phyloP scores from a whole-genome alignment of 495 filamentous ascomycete genomes.

The Penicillium maclennaniae region DNA sequence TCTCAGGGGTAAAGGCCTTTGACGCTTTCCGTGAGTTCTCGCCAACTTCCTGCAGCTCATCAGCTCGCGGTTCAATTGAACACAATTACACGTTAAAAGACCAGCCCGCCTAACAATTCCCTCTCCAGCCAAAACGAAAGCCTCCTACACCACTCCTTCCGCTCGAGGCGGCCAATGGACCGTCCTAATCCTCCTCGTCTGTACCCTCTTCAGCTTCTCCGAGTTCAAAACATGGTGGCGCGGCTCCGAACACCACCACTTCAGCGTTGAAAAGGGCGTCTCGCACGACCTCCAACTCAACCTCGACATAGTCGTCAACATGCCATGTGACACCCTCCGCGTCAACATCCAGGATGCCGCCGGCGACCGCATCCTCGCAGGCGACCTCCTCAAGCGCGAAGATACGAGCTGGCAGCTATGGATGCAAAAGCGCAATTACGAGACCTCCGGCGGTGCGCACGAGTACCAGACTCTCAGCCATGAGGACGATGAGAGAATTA shows the following conservation, averaged over 20 bases:
- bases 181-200: conserved; percentile 70
- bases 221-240: conserved; percentile 80
- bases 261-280: conserved; percentile 90
- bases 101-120: conserved; percentile 1
- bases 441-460: conserved; percentile 48
- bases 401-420: conserved; percentile 76
- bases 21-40: conserved; percentile 90
- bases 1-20: conserved; percentile 70
- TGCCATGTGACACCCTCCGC: conserved; percentile 84
- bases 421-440: conserved; percentile 72
- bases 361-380: conserved; percentile 86
- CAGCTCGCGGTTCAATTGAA: neutral
- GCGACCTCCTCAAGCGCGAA: conserved; percentile 67
- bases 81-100: neutral
- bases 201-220: conserved; percentile 64
- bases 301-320: conserved; percentile 86
- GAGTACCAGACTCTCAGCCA: conserved; percentile 53
- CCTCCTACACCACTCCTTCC: conserved; percentile 80
- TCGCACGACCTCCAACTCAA: conserved; percentile 89
- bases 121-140: conserved; percentile 84
- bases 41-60: neutral
- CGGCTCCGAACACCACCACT: conserved; percentile 80
- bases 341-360: conserved; percentile 97
- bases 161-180: conserved; percentile 89
- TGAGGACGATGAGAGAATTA: conserved; percentile 39